Evolutionary conservation across 1,139 yeast genomes (phyloP).

Genomic region (Hansenula sp.): DNA sequence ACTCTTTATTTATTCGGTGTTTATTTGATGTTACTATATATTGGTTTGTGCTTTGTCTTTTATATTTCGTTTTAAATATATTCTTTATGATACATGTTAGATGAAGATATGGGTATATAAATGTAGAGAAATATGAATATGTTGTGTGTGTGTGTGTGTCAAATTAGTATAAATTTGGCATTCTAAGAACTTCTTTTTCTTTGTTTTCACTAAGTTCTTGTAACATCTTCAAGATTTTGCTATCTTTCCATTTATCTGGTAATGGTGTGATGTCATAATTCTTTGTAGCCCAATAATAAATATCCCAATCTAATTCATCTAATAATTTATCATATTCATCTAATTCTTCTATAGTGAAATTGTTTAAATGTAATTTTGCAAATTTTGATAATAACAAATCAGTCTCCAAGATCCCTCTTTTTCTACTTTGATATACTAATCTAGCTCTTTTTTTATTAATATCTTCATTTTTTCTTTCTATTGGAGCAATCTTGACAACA

Average conservation of each 20-base stretch:
- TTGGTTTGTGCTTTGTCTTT: too few species aligned
- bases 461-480: slow-evolving; percentile 71
- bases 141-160: neutral
- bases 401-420: slow-evolving; percentile 92
- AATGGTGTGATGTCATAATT: slow-evolving; percentile 77
- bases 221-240: slow-evolving; percentile 57
- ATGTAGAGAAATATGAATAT: neutral
- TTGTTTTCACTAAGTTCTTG: slow-evolving; percentile 74
- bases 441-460: slow-evolving; percentile 79
- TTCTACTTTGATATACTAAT: slow-evolving; percentile 83
- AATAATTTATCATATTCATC: slow-evolving; percentile 81
- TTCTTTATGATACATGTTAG: too few species aligned
- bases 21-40: neutral
- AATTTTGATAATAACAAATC: slow-evolving; percentile 82
- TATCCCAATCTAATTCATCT: slow-evolving; percentile 98
- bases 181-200: slow-evolving; percentile 69
- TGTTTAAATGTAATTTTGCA: slow-evolving; percentile 66
- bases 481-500: slow-evolving; percentile 54
- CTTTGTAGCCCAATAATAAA: slow-evolving; percentile 94
- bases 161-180: slow-evolving; percentile 59
- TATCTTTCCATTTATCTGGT: slow-evolving; percentile 79
- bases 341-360: slow-evolving; percentile 60
- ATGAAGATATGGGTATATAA: neutral
- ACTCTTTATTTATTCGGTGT: neutral
- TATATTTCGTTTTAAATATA: neutral